Evolutionary conservation across 2,329 filamentous ascomycete genomes (phyloP).

Genomic region (Trichoderma sp.): DNA sequence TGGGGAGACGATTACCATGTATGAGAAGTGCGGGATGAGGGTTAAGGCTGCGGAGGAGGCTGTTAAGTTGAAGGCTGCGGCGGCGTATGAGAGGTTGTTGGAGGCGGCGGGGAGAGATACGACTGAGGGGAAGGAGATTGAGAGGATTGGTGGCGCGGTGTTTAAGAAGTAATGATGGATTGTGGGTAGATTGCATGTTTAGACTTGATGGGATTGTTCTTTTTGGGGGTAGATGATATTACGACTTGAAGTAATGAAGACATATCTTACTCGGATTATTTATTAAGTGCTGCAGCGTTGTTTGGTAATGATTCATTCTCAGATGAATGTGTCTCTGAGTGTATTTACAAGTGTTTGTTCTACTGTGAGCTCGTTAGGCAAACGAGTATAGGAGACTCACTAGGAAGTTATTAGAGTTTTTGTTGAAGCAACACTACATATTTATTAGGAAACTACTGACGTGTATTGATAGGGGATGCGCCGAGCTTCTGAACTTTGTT

Average conservation of each 20-base stretch:
- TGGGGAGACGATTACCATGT: conserved; percentile 82
- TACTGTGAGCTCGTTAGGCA: too few relatives aligned
- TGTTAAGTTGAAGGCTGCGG: conserved; percentile 74
- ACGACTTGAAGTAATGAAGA: neutral
- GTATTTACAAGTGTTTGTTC: too few relatives aligned
- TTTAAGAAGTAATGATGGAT: conserved; percentile 46
- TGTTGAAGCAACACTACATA: too few relatives aligned
- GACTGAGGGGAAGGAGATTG: conserved; percentile 73
- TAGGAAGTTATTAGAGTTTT: too few relatives aligned
- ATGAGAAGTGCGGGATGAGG: conserved; percentile 90
- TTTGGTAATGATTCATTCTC: too few relatives aligned
- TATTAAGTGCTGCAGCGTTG: too few relatives aligned
- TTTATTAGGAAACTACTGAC: too few relatives aligned
- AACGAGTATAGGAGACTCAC: too few relatives aligned
- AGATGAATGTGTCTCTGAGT: too few relatives aligned
- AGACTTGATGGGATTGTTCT: neutral
- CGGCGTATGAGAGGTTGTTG: conserved; percentile 71
- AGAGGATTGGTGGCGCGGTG: conserved; percentile 67
- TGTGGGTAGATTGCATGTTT: neutral
- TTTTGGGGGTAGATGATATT: neutral
- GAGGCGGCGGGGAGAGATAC: conserved; percentile 71
- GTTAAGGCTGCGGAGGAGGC: conserved; percentile 91
- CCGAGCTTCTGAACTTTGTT: too few relatives aligned
- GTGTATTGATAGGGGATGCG: too few relatives aligned
- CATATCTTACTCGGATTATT: neutral